A percentile compares a stretch with the other conserved stretches of the same genome.
These are phyloP conservation scores for Podospora australis DNA, from an alignment of 495 filamentous ascomycete genomes.

Conservation along the genomic window DNA sequence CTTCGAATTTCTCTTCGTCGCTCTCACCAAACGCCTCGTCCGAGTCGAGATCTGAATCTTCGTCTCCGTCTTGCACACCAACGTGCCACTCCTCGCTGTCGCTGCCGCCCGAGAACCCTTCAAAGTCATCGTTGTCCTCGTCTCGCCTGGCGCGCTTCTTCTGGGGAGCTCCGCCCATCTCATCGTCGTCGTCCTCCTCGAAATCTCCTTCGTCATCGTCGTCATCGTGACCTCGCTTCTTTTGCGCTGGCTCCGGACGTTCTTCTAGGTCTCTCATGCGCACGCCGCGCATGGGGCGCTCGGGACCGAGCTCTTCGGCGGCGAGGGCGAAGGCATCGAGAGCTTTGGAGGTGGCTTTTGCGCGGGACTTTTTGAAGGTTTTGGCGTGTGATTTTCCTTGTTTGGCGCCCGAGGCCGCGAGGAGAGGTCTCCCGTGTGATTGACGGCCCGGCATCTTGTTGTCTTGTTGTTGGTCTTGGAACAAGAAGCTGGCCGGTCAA, in stretches of 20 bases:
- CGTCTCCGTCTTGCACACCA: conserved; percentile 62
- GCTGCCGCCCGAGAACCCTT: conserved; percentile 49
- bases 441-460: conserved; percentile 62
- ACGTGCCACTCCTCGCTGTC: conserved; percentile 87
- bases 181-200: conserved; percentile 49
- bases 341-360: conserved; percentile 46
- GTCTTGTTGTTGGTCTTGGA: not conserved
- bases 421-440: conserved; percentile 49
- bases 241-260: conserved; percentile 17
- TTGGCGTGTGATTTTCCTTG: conserved; percentile 38
- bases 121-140: conserved; percentile 40
- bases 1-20: conserved; percentile 76
- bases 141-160: conserved; percentile 39
- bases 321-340: conserved; percentile 86
- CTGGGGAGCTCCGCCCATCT: conserved; percentile 25
- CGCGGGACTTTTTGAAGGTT: conserved; percentile 34
- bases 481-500: not conserved
- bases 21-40: conserved; percentile 91
- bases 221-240: conserved; percentile 39
- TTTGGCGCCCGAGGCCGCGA: conserved; percentile 31
- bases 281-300: conserved; percentile 31
- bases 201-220: conserved; percentile 50
- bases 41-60: conserved; percentile 81
- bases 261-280: conserved; percentile 40
- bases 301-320: conserved; percentile 45